Evolutionary conservation across 164 flowering plant species (phyloP), one percentile per base, ranked within the genome.

Genomic region (Litsea cubeba): DNA sequence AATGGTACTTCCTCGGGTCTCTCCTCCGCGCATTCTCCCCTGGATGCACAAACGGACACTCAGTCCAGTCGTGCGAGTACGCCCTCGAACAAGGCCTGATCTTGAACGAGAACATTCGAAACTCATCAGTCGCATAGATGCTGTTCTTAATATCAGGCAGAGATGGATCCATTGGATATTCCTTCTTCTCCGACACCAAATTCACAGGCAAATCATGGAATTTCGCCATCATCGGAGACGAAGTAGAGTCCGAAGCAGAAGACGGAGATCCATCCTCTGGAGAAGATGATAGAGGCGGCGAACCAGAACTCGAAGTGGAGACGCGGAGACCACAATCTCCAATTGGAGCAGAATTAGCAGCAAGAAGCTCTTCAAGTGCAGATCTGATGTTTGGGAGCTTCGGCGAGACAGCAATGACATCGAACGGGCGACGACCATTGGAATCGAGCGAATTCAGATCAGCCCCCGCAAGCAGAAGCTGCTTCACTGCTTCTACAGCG

Each of bases 21-120:
- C 97, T 84, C 51, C 99, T 83, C 28, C 99, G 82, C n/a, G 99
- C 99, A 79, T 95, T 95, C 75, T 95, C 99, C 50, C 97, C 99
- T 0, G 99, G 99, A 76, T 95, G 99, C 73, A 93, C 97, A 79
- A 95, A 95, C 0, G 99, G 99, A 79, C 99, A 95, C 81, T 95
- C 99, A 0, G 98, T 93, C 99, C 99, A 95, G 72, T 95, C 99
- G 74, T 95, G 99, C 0, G 99, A 95, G 79, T 95, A 93, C 12
- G 99, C 99, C 17, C 97, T 86, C 0, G 97, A 95, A 76, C 99
- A 95, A 14, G 94, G 97, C 7, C 97, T 84, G n/a, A 95, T 85
- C 88, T 95, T 95, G 81, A 95, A 95, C 0, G 97, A 88, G 74
- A 82, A 95, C 99, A 95, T 95, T 32, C 99, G 81, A 72, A 95